Evolutionary conservation across 2,329 filamentous ascomycete species (phyloP).

Genomic region (Alternaria novae-zelandiae): DNA sequence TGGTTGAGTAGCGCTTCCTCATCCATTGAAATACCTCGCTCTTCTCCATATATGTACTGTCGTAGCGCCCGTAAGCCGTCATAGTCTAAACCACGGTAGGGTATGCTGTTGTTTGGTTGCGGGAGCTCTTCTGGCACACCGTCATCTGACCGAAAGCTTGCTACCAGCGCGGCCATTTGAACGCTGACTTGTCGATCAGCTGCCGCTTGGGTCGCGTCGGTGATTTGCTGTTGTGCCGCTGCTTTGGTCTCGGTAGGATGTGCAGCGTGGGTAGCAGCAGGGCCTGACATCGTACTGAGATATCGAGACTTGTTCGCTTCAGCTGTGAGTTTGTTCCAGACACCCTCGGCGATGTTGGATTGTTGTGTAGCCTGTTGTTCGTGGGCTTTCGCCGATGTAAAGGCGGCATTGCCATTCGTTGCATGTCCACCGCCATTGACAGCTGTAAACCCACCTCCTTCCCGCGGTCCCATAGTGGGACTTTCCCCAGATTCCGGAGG

Average conservation of each 20-base stretch:
- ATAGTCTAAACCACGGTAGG: conserved; percentile 38
- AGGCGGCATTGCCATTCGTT: conserved; percentile 10
- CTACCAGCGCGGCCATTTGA: conserved; percentile 37
- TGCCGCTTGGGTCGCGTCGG: conserved; percentile 27
- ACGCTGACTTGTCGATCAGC: conserved; percentile 35
- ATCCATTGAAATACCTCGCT: conserved; percentile 28
- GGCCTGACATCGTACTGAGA: conserved; percentile 8
- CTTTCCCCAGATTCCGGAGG: conserved; percentile 40
- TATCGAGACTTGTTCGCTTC: conserved; percentile 24
- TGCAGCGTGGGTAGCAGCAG: conserved; percentile 12
- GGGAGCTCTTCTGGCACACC: conserved; percentile 26
- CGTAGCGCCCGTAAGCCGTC: conserved; percentile 40
- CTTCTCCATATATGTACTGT: conserved; percentile 39
- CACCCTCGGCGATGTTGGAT: conserved; percentile 28
- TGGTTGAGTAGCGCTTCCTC: conserved; percentile 39
- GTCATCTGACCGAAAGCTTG: conserved; percentile 34
- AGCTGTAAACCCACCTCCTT: conserved; percentile 18
- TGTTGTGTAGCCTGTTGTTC: conserved; percentile 18
- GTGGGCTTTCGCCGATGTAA: conserved; percentile 11
- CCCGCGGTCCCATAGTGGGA: conserved; percentile 28
- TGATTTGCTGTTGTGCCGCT: conserved; percentile 28
- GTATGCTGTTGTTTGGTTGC: conserved; percentile 24
- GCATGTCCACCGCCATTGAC: conserved; percentile 17
- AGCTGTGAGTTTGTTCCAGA: conserved; percentile 29
- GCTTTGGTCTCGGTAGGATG: conserved; percentile 21